phyloP scores from a whole-genome alignment of 495 filamentous ascomycete species.

The Penicillium nucicola region DNA sequence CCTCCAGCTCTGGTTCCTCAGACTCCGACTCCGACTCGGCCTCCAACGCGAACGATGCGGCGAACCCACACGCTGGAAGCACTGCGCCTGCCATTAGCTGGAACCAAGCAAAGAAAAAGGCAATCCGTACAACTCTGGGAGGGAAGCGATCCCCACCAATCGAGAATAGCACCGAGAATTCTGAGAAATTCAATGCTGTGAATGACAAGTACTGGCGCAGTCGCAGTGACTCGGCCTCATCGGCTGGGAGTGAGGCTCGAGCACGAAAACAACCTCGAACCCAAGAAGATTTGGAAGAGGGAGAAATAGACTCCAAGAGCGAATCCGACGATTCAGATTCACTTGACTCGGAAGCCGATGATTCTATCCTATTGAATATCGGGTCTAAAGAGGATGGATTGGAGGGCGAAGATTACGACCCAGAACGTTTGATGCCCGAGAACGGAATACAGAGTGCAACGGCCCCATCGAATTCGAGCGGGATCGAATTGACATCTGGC shows the following conservation, averaged over 20 bases:
- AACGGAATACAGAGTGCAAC: constrained; percentile 1
- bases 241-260: constrained; percentile 2
- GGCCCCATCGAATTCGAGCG: no score
- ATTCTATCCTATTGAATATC: constrained; percentile 44
- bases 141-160: constrained; percentile 12
- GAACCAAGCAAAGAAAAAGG: constrained; percentile 37
- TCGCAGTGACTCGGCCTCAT: constrained; percentile 35
- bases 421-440: constrained; percentile 14
- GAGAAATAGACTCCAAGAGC: constrained; percentile 21
- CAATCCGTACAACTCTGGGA: constrained; percentile 35
- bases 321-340: constrained; percentile 40
- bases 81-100: constrained; percentile 37
- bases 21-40: constrained; percentile 13
- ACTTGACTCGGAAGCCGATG: constrained; percentile 36
- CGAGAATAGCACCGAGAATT: constrained; percentile 3
- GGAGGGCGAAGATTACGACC: constrained; percentile 24
- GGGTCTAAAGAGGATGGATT: constrained; percentile 19
- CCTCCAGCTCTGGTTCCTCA: constrained; percentile 31
- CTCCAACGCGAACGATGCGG: constrained; percentile 8
- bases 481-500: background rate
- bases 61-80: constrained; percentile 23
- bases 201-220: constrained; percentile 41
- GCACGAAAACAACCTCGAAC: background rate
- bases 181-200: constrained; percentile 33
- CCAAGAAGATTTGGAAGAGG: constrained; percentile 20